Conservation (phyloP, 371 early-diverging fungal species). For the Rhizomucor pusillus region DNA sequence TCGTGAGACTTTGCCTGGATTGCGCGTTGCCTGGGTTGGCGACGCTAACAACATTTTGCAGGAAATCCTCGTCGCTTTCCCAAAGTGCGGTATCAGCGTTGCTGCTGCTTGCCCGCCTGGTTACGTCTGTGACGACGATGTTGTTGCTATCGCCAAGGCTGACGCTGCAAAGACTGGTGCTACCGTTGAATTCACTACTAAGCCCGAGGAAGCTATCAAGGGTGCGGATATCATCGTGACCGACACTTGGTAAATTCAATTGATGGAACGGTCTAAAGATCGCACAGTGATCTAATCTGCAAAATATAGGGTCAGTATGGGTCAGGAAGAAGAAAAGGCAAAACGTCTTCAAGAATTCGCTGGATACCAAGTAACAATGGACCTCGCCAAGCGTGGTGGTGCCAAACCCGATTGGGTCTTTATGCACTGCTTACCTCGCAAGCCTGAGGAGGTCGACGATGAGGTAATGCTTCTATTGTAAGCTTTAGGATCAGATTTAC, state of each 20-base stretch:
- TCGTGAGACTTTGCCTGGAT: conserved; percentile 56
- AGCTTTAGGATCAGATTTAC: not conserved
- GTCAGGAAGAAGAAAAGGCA: conserved; percentile 90
- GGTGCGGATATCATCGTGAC: conserved; percentile 90
- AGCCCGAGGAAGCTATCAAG: conserved; percentile 77
- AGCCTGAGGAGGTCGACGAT: conserved; percentile 94
- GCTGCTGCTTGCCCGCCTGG: conserved; percentile 83
- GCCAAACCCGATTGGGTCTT: conserved; percentile 90
- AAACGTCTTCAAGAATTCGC: conserved; percentile 76
- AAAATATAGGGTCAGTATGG: conserved; percentile 83
- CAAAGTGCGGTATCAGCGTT: conserved; percentile 84
- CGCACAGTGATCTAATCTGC: no score
- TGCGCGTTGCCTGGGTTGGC: conserved; percentile 93
- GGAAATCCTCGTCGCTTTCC: conserved; percentile 83
- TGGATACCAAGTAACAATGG: conserved; percentile 87
- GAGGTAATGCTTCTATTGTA: conserved; percentile 49
- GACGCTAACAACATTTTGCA: conserved; percentile 95
- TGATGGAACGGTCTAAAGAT: not conserved
- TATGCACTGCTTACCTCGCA: conserved; percentile 96
- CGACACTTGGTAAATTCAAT: conserved; percentile 80
- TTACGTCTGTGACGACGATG: conserved; percentile 71
- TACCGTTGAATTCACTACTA: conserved; percentile 57
- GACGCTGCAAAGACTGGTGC: conserved; percentile 51
- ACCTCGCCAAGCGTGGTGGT: conserved; percentile 70
- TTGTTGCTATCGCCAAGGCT: conserved; percentile 58